Evolutionary conservation across 805 yeast species (phyloP).

Genomic region (Candida silvatica): DNA sequence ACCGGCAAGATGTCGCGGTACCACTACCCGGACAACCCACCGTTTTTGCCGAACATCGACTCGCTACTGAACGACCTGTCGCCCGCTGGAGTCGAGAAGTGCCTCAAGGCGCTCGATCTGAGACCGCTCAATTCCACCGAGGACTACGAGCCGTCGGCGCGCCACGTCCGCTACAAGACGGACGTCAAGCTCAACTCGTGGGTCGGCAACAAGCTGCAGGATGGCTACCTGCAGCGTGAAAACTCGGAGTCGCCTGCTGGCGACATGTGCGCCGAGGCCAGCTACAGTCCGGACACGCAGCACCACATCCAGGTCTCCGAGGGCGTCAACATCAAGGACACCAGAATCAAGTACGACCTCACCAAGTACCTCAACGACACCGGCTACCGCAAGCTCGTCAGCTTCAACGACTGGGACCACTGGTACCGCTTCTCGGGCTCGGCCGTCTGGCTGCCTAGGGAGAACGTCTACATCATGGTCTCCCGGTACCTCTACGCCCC

Average conservation of each 20-base stretch:
- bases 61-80: too few relatives aligned
- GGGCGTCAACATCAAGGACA: not conserved
- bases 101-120: too few relatives aligned
- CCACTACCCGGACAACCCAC: too few relatives aligned
- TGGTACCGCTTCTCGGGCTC: slow-evolving; percentile 45
- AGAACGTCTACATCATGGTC: slow-evolving; percentile 40
- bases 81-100: too few relatives aligned
- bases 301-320: not conserved
- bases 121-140: too few relatives aligned
- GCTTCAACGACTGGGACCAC: slow-evolving; percentile 2
- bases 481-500: slow-evolving; percentile 33
- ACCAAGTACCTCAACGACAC: slow-evolving; percentile 1
- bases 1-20: too few relatives aligned
- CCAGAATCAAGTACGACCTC: not conserved
- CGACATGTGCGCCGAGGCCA: not conserved
- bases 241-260: not conserved
- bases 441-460: slow-evolving; percentile 42
- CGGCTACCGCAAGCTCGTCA: not conserved
- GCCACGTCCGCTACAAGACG: too few relatives aligned
- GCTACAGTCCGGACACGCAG: not conserved
- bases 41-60: too few relatives aligned
- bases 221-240: not conserved
- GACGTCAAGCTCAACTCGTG: not conserved
- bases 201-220: not conserved
- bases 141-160: too few relatives aligned